Evolutionary conservation across 108 stramenopile species (phyloP).

Genomic region (Asterionellopsis glacialis): DNA sequence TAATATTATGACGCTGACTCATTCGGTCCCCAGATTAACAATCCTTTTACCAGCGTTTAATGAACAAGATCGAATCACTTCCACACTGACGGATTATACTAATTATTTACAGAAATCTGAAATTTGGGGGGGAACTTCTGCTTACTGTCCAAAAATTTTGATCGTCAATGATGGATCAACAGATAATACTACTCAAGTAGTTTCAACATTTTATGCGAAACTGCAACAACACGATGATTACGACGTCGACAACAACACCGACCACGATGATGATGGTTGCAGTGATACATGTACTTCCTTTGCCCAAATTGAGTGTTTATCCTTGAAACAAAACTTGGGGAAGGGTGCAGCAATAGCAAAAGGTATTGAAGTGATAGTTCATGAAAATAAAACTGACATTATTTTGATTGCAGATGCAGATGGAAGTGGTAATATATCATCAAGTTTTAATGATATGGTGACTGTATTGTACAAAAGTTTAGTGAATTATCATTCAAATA

Average conservation of each 20-base stretch:
- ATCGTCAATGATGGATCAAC: slow-evolving; percentile 79
- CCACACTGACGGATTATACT: slow-evolving; percentile 46
- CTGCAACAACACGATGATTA: too few species aligned
- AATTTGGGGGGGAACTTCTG: background rate
- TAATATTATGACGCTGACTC: too few species aligned
- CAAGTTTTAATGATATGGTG: slow-evolving; percentile 43
- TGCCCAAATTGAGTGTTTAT: slow-evolving; percentile 23
- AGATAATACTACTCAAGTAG: slow-evolving; percentile 43
- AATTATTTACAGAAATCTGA: slow-evolving; percentile 31
- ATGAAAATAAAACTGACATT: slow-evolving; percentile 10
- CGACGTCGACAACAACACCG: too few species aligned
- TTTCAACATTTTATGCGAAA: background rate
- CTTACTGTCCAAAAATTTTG: slow-evolving; percentile 14
- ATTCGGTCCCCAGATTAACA: slow-evolving; percentile 30
- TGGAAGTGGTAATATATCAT: slow-evolving; percentile 64
- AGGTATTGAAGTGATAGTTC: slow-evolving; percentile 41
- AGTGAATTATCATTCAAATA: background rate
- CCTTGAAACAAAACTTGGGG: slow-evolving; percentile 51
- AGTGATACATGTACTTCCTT: background rate
- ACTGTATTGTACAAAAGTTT: slow-evolving; percentile 21
- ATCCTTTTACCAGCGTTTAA: slow-evolving; percentile 79
- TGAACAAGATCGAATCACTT: slow-evolving; percentile 61
- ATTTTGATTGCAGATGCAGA: slow-evolving; percentile 75
- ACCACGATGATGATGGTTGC: too few species aligned
- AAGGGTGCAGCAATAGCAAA: slow-evolving; percentile 71